Evolutionary conservation across 2,329 filamentous ascomycete species (phyloP).

Genomic region (Alternaria gaisen): DNA sequence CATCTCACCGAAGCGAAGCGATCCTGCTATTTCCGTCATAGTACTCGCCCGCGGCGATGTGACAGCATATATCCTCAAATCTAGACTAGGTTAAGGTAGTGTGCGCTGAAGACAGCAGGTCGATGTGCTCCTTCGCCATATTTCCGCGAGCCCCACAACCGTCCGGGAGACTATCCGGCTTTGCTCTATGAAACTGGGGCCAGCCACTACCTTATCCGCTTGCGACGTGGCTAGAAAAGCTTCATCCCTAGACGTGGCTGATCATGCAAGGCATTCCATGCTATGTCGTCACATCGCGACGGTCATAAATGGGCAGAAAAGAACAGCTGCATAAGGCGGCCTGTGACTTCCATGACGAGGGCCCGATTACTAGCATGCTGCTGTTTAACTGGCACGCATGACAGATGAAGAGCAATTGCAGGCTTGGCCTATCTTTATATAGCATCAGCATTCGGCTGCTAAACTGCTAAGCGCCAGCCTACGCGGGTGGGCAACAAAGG

Average conservation of each 20-base stretch:
- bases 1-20: neutral
- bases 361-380: conserved; percentile 7
- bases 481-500: conserved; percentile 24
- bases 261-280: conserved; percentile 9
- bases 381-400: conserved; percentile 13
- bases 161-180: conserved; percentile 20
- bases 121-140: conserved; percentile 13
- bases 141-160: conserved; percentile 22
- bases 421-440: conserved; percentile 41
- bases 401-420: conserved; percentile 16
- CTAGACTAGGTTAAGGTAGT: conserved; percentile 1
- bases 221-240: conserved; percentile 22
- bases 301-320: neutral
- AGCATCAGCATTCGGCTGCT: conserved; percentile 33
- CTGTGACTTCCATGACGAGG: neutral
- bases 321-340: neutral
- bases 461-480: conserved; percentile 42
- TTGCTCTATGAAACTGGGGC: conserved; percentile 15
- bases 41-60: conserved; percentile 8
- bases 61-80: neutral
- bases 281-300: conserved; percentile 7
- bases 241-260: conserved; percentile 19
- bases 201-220: conserved; percentile 15
- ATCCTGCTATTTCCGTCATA: neutral
- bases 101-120: conserved; percentile 12